Evolutionary conservation across 1,139 yeast species (phyloP), one percentile per base, ranked within the genome.

Genomic region (Meyerozyma athensensis): DNA sequence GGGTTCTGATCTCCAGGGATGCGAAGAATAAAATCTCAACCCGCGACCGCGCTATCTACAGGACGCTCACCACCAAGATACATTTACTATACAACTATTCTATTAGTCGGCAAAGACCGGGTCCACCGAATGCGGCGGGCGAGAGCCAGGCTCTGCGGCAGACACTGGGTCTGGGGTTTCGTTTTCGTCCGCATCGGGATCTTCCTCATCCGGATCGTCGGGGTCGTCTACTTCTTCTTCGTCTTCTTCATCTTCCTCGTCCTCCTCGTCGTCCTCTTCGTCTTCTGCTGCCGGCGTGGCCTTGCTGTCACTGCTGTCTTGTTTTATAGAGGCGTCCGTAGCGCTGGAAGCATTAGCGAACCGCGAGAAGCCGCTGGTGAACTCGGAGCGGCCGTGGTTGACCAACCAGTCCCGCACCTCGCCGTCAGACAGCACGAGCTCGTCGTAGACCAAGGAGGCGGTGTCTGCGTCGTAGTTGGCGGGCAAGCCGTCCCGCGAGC

Each of bases 361-460:
- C 41, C 61, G 56, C 31, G 59, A 50, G 42, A 63, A 64, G 33
- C 65, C 69, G 12, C 51, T 50, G 13, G 59, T 44, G 39, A 65
- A 65, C 17, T 55, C 63, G n/a, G 56, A 12, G 17, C 28, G 28
- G 28, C 28, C 28, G 7, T 24, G 28, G 9, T 14, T 12, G 17
- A 24, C 28, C 28, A 24, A 24, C 28, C 28, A 24, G 17, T 24
- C 28, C 6, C 48, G 52, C 36, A 44, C 39, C 21, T 51, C 53
- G 37, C 44, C 35, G 8, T 49, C 46, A 8, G 48, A 38, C 14
- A 46, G 36, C 32, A 18, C 20, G 4, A 65, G 46, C 40, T 53
- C 53, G 35, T 61, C 60, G 44, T 51, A 63, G 10, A 64, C 56
- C 26, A 54, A 39, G 28, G 46, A 50, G 12, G 60, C 68, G 6